Base-by-base conservation (phyloP, 805 yeast genomes). In the Candida glaebosa region DNA sequence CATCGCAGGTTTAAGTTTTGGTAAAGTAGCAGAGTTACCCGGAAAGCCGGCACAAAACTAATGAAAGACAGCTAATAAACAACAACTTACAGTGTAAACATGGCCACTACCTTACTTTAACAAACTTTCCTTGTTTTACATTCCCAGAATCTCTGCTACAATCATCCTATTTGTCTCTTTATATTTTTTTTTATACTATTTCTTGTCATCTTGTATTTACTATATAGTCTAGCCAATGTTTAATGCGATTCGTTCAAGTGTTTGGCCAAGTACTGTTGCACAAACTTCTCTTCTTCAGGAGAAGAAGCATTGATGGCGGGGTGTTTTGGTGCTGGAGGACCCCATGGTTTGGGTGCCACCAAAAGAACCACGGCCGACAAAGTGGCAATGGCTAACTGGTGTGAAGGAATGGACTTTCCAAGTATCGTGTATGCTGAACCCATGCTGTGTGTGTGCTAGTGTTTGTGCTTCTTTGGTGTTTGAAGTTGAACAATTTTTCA, bases 211-310 rank as follows among this genome's bases (percentile, higher is more conserved):
- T n/a, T n/a, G n/a, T n/a, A n/a, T n/a, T n/a, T n/a, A n/a, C n/a
- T n/a, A n/a, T n/a, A n/a, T n/a, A n/a, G n/a, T n/a, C n/a, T n/a
- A n/a, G n/a, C n/a, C n/a, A n/a, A n/a, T n/a, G n/a, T 32, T 40
- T 55, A 58, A 42, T 64, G 67, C 43, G 58, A 58, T 40, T 56
- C 54, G 46, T 61, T 68, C 37, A 62, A 60, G 65, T 75, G 53
- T 67, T 70, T 67, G 81, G 72, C 75, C 79, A 89, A 56, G 81
- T 85, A 62, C 69, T 74, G 66, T 57, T 64, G 59, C 57, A 90
- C 83, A 72, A 85, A 90, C 65, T 84, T 81, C 66, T 87, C 95
- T 73, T 90, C 97, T 58, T 88, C 97, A 53, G 88, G 81, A 38
- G 89, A 78, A 42, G 80, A 65, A 50, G 96, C 95, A 50, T 79